phyloP scores from a whole-genome alignment of 805 yeast species.

The Candida michaelii region DNA sequence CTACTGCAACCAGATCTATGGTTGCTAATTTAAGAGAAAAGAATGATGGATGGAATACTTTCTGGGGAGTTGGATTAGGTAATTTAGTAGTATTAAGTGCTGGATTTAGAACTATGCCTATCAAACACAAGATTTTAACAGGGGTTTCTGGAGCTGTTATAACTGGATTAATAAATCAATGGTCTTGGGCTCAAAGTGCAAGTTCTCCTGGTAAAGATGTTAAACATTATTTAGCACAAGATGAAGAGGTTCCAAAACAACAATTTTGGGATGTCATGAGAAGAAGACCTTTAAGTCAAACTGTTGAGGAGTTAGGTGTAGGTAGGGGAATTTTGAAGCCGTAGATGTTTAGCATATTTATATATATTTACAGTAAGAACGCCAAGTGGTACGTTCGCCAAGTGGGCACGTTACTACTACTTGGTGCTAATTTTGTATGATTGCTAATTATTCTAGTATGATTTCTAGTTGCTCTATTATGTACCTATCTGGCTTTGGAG shows the following conservation, averaged over 20 bases:
- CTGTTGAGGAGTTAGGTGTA: conserved; percentile 71
- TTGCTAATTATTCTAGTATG: too few species aligned
- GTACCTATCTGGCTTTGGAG: too few species aligned
- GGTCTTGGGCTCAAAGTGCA: conserved; percentile 41
- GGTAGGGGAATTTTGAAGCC: conserved; percentile 57
- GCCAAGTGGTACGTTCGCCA: too few species aligned
- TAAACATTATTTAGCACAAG: conserved; percentile 41
- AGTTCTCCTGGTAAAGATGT: conserved; percentile 38
- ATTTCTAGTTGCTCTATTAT: too few species aligned
- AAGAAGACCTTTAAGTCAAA: conserved; percentile 80
- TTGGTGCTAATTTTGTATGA: too few species aligned
- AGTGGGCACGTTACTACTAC: too few species aligned
- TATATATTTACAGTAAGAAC: neutral
- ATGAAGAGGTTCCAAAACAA: conserved; percentile 32
- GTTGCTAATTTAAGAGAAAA: conserved; percentile 60
- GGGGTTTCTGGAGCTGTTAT: conserved; percentile 41
- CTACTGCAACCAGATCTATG: conserved; percentile 49
- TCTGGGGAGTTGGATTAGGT: conserved; percentile 60
- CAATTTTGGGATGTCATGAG: conserved; percentile 79
- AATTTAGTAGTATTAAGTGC: conserved; percentile 47
- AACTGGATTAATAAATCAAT: conserved; percentile 38
- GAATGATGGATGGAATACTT: conserved; percentile 62
- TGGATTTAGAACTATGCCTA: conserved; percentile 42
- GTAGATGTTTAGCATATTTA: conserved; percentile 14
- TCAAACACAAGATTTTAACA: conserved; percentile 40